Evolutionary conservation across 345 rosid species (phyloP).

Genomic region (Gossypium herbaceum): DNA sequence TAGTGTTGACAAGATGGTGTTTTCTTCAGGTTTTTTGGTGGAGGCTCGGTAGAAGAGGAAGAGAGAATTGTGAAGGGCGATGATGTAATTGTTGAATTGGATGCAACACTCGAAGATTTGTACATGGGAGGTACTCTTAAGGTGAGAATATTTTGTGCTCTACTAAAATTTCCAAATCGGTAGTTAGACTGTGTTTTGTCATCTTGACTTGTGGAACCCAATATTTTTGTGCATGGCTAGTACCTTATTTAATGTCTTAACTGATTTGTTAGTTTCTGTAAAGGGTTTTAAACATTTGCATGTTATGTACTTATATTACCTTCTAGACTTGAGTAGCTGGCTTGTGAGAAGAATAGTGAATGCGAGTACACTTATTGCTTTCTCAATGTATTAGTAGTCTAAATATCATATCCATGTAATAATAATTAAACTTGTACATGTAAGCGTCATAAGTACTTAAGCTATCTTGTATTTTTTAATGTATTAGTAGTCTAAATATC

Average conservation of each 20-base stretch:
- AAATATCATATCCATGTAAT: background rate
- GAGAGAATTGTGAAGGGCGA: conserved; percentile 85
- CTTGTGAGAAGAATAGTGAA: background rate
- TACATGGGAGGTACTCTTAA: conserved; percentile 96
- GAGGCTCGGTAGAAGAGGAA: conserved; percentile 83
- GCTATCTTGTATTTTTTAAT: background rate
- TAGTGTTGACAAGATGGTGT: conserved; percentile 7
- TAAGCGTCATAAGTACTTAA: background rate
- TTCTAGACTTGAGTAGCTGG: background rate
- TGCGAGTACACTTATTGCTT: background rate
- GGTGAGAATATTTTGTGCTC: conserved; percentile 34
- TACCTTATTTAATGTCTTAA: background rate
- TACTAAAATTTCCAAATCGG: background rate
- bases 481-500: background rate
- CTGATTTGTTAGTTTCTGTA: background rate
- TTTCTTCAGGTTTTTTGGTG: conserved; percentile 69
- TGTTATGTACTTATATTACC: background rate
- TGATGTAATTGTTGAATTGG: conserved; percentile 90
- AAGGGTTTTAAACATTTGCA: background rate
- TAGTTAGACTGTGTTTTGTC: background rate
- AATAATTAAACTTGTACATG: background rate
- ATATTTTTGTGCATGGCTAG: background rate
- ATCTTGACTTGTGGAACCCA: background rate
- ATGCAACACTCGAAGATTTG: conserved; percentile 87
- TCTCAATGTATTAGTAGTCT: background rate